Evolutionary conservation across 805 yeast species (phyloP).

Genomic region (Yarrowia sp.): DNA sequence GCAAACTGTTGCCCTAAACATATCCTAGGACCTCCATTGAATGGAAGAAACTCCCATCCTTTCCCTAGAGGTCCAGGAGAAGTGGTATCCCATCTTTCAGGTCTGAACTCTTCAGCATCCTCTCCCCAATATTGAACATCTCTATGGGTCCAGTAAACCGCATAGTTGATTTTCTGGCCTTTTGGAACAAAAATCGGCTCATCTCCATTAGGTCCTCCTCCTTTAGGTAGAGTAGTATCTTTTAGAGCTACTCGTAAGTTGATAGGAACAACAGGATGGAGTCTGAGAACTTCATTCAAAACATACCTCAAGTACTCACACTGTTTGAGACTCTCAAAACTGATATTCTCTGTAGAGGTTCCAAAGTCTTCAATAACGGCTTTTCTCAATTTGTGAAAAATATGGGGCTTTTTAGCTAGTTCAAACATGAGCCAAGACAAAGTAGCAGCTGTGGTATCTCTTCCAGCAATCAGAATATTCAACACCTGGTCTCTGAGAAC

Average conservation of each 20-base stretch:
- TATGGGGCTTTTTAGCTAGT: slow-evolving; percentile 43
- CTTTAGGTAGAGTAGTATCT: slow-evolving; percentile 51
- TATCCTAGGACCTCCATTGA: slow-evolving; percentile 43
- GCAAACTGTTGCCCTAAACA: slow-evolving; percentile 59
- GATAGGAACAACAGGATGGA: slow-evolving; percentile 53
- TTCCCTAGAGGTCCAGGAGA: not conserved
- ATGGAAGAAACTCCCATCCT: slow-evolving; percentile 45
- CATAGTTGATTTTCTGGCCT: slow-evolving; percentile 45
- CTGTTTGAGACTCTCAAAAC: slow-evolving; percentile 50
- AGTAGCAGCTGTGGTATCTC: slow-evolving; percentile 55
- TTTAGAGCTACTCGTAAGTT: slow-evolving; percentile 48
- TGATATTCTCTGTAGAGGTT: slow-evolving; percentile 35
- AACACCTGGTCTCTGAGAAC: slow-evolving; percentile 48
- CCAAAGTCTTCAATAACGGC: slow-evolving; percentile 43
- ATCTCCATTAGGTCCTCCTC: slow-evolving; percentile 47
- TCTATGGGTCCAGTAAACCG: slow-evolving; percentile 48
- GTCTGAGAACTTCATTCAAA: slow-evolving; percentile 49
- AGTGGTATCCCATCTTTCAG: slow-evolving; percentile 50
- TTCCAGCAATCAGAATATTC: slow-evolving; percentile 39
- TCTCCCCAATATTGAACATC: slow-evolving; percentile 44
- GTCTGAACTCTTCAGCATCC: slow-evolving; percentile 46
- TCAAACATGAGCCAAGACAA: slow-evolving; percentile 48
- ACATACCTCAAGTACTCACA: slow-evolving; percentile 49
- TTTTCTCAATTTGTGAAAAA: slow-evolving; percentile 40
- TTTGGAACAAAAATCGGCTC: slow-evolving; percentile 46